phyloP scores from a whole-genome alignment of 2,329 filamentous ascomycete genomes.

The Fusarium nygamai region DNA sequence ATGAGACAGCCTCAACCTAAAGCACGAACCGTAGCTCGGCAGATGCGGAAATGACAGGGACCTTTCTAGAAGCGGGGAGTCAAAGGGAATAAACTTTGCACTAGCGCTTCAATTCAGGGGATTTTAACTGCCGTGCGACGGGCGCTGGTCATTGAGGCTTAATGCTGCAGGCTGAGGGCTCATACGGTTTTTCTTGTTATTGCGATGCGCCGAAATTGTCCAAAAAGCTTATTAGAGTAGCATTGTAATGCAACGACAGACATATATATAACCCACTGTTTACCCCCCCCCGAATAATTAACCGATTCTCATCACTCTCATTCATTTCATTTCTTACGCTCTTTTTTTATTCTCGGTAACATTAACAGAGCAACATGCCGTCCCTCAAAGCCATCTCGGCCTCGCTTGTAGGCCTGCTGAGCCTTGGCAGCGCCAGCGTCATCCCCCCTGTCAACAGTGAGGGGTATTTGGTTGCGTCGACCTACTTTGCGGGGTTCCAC shows the following conservation, averaged over 20 bases:
- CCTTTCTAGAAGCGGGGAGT: constrained; percentile 3
- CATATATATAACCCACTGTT: constrained; percentile 7
- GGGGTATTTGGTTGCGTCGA: constrained; percentile 27
- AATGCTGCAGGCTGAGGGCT: not conserved
- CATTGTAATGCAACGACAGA: constrained; percentile 1
- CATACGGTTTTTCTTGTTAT: not conserved
- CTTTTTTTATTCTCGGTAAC: not conserved
- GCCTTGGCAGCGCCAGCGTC: not conserved
- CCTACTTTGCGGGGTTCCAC: constrained; percentile 39
- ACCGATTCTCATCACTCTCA: not conserved
- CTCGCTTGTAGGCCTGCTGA: constrained; percentile 18
- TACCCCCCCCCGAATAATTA: not conserved
- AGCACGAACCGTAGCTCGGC: not conserved
- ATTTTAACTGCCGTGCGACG: constrained; percentile 17
- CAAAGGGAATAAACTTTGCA: constrained; percentile 6
- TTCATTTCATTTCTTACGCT: not conserved
- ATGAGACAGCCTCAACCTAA: not conserved
- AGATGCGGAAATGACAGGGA: constrained; percentile 17
- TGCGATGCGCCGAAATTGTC: not conserved
- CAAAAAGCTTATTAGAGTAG: not conserved
- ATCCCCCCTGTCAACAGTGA: not conserved
- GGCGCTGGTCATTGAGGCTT: not conserved
- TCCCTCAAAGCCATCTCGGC: constrained; percentile 16
- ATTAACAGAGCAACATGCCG: not conserved
- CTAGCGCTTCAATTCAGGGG: not conserved